phyloP scores from a whole-genome alignment of 75 land plant genomes.

The Selaginella moellendorffii region DNA sequence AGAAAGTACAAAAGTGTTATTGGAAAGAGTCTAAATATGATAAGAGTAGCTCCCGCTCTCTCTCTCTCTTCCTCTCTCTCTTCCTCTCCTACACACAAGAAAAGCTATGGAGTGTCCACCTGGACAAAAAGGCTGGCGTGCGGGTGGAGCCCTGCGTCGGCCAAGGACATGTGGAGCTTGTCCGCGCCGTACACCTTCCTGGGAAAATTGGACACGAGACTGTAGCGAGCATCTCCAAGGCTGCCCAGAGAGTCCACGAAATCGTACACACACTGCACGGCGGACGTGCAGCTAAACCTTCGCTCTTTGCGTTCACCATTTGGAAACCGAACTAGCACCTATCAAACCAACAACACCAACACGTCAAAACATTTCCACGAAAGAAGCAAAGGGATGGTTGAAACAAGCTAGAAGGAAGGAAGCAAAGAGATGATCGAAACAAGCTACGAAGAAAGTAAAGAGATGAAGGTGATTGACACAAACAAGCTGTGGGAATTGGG shows the following conservation, averaged over 20 bases:
- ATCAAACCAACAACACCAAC: slow-evolving; percentile 5
- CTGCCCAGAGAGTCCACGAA: slow-evolving; percentile 76
- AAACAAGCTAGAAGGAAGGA: too few relatives aligned
- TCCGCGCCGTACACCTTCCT: slow-evolving; percentile 64
- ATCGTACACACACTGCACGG: slow-evolving; percentile 62
- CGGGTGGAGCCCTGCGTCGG: slow-evolving; percentile 89
- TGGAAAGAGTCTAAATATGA: too few relatives aligned
- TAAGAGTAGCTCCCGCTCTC: too few relatives aligned
- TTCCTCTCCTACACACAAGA: background rate
- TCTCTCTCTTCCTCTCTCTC: too few relatives aligned
- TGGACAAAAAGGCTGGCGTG: slow-evolving; percentile 91
- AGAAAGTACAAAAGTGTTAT: too few relatives aligned
- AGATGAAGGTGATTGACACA: too few relatives aligned
- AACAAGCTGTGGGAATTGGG: too few relatives aligned
- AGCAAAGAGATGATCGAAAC: too few relatives aligned
- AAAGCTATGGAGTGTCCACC: slow-evolving; percentile 17
- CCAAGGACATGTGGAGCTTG: slow-evolving; percentile 48
- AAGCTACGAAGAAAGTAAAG: too few relatives aligned
- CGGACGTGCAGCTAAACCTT: slow-evolving; percentile 48
- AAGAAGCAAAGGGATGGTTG: too few relatives aligned
- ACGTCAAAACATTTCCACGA: too few relatives aligned
- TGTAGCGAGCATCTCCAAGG: slow-evolving; percentile 44
- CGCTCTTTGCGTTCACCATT: slow-evolving; percentile 81
- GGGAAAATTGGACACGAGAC: slow-evolving; percentile 80
- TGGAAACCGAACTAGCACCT: slow-evolving; percentile 92